Evolutionary conservation across 345 rosid genomes (phyloP).

Genomic region (Geranium rotundifolium): DNA sequence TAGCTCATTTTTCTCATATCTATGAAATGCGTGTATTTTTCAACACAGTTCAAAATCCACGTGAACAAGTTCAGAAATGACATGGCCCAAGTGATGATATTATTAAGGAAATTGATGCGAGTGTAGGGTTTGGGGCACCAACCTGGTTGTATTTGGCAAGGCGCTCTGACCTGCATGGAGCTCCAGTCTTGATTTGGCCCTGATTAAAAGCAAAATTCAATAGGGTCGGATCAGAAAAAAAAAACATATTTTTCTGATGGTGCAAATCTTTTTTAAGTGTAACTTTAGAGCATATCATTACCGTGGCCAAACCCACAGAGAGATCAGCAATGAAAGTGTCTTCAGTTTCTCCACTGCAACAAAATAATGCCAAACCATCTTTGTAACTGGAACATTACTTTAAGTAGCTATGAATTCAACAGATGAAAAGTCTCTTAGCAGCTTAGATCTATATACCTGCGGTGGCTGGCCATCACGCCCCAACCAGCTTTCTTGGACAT

Average conservation of each 20-base stretch:
- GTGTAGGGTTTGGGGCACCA: neutral
- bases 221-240: neutral
- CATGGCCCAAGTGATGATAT: too few relatives aligned
- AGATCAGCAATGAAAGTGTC: conserved; percentile 96
- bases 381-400: neutral
- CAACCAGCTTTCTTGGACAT: conserved; percentile 98
- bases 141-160: conserved; percentile 97
- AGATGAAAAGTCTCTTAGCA: neutral
- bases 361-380: neutral
- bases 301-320: conserved; percentile 89
- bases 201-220: conserved; percentile 14
- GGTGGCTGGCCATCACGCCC: conserved; percentile 99
- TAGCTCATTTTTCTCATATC: too few relatives aligned
- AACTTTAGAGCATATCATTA: conserved; percentile 8
- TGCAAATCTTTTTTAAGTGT: neutral
- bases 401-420: too few relatives aligned
- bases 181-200: conserved; percentile 98
- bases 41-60: too few relatives aligned
- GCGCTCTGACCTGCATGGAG: conserved; percentile 97
- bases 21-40: too few relatives aligned
- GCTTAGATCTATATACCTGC: conserved; percentile 26
- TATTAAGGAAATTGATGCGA: too few relatives aligned
- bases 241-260: too few relatives aligned
- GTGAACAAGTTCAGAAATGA: too few relatives aligned
- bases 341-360: conserved; percentile 85